Evolutionary conservation across 2,329 filamentous ascomycete species (phyloP).

Genomic region (Podosphaera fusca): DNA sequence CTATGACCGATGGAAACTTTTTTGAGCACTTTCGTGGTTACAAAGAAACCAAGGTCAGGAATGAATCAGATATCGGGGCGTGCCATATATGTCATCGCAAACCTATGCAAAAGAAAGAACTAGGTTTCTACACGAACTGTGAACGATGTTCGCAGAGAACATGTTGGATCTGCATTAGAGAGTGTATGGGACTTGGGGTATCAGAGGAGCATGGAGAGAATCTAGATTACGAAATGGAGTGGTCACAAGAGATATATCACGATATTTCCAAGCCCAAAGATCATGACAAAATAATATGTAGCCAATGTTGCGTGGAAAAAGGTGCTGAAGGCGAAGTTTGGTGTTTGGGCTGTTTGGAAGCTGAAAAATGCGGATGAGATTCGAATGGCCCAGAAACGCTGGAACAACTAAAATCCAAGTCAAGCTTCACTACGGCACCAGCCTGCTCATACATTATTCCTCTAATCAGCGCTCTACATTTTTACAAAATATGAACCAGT

Average conservation of each 20-base stretch:
- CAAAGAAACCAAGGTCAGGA: not conserved
- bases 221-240: not conserved
- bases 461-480: too few relatives aligned
- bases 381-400: too few relatives aligned
- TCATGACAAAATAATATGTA: slow-evolving; percentile 30
- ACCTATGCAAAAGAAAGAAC: slow-evolving; percentile 39
- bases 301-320: slow-evolving; percentile 43
- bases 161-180: slow-evolving; percentile 45
- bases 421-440: too few relatives aligned
- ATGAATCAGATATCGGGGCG: slow-evolving; percentile 19
- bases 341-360: slow-evolving; percentile 35
- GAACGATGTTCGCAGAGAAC: slow-evolving; percentile 35
- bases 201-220: not conserved
- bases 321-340: slow-evolving; percentile 40
- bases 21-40: not conserved
- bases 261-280: slow-evolving; percentile 6
- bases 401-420: too few relatives aligned
- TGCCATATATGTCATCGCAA: slow-evolving; percentile 47
- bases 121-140: slow-evolving; percentile 43
- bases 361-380: slow-evolving; percentile 3
- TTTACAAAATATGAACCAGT: too few relatives aligned
- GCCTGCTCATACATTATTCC: too few relatives aligned
- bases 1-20: too few relatives aligned
- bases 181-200: slow-evolving; percentile 22
- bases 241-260: not conserved